Evolutionary conservation across 2,329 filamentous ascomycete species (phyloP).

Genomic region (Penicillium sp.): DNA sequence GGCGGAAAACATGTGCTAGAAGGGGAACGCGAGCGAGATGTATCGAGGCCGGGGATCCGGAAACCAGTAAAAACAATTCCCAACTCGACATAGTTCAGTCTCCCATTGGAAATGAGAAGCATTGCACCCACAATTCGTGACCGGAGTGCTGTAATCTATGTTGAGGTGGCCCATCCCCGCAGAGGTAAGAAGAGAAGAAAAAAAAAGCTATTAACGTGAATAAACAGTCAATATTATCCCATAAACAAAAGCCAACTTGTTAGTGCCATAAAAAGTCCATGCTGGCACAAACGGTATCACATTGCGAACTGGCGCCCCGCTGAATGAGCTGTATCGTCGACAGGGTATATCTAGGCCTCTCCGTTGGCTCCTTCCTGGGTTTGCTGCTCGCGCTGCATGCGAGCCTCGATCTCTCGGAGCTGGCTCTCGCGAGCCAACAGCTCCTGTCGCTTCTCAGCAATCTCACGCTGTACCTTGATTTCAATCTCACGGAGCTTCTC

Average conservation of each 20-base stretch:
- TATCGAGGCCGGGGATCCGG: background rate
- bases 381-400: constrained; percentile 85
- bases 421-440: constrained; percentile 95
- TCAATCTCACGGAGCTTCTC: constrained; percentile 99
- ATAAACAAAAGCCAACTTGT: constrained; percentile 35
- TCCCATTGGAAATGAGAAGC: constrained; percentile 6
- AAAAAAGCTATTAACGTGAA: constrained; percentile 41
- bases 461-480: constrained; percentile 98
- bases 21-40: background rate
- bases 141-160: constrained; percentile 31
- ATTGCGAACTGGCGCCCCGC: constrained; percentile 28
- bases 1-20: constrained; percentile 3
- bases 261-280: constrained; percentile 31
- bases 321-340: constrained; percentile 27
- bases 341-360: constrained; percentile 35
- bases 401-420: constrained; percentile 96
- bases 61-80: background rate
- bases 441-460: constrained; percentile 99
- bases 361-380: constrained; percentile 44
- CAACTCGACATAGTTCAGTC: background rate
- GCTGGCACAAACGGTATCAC: constrained; percentile 35
- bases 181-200: constrained; percentile 15
- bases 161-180: constrained; percentile 19
- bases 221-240: constrained; percentile 41
- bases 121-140: constrained; percentile 25